Conservation (phyloP, 176 grass and related monocot species). For the Hsuehochloa calcarea region DNA sequence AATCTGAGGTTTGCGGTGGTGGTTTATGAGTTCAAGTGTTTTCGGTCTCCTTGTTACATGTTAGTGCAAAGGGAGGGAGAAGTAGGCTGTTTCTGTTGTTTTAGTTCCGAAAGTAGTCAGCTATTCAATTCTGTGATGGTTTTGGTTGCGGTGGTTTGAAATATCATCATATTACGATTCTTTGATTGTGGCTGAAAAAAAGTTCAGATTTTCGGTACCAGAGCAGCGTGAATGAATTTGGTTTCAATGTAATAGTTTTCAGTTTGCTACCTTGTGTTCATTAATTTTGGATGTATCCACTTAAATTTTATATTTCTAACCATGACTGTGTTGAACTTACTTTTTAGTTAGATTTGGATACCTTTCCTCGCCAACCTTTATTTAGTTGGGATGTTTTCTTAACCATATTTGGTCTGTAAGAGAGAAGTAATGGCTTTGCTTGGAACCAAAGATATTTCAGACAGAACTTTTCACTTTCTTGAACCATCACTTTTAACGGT, state of each 20-base stretch:
- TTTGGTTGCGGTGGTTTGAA: not conserved
- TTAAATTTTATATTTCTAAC: not conserved
- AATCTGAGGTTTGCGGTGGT: not conserved
- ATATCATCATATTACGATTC: not conserved
- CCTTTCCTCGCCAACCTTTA: conserved; percentile 3
- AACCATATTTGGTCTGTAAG: not conserved
- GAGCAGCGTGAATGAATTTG: not conserved
- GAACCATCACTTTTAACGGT: not conserved
- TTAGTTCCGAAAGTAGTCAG: not conserved
- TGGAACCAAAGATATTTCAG: conserved; percentile 35
- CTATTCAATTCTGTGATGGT: not conserved
- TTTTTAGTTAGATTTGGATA: conserved; percentile 13
- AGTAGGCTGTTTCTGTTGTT: not conserved
- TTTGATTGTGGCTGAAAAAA: not conserved
- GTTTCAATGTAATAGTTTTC: not conserved
- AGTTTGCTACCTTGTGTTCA: not conserved
- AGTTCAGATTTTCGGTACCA: not conserved
- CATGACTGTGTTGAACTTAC: not conserved
- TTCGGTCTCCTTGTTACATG: not conserved
- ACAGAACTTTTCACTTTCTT: conserved; percentile 15
- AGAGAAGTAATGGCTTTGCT: not conserved
- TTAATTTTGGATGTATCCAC: conserved; percentile 3
- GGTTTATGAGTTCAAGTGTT: not conserved
- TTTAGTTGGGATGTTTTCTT: conserved; percentile 19
- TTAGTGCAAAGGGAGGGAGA: not conserved